Evolutionary conservation across 2,329 filamentous ascomycete genomes (phyloP).

Genomic region (Elsinoe perseae): DNA sequence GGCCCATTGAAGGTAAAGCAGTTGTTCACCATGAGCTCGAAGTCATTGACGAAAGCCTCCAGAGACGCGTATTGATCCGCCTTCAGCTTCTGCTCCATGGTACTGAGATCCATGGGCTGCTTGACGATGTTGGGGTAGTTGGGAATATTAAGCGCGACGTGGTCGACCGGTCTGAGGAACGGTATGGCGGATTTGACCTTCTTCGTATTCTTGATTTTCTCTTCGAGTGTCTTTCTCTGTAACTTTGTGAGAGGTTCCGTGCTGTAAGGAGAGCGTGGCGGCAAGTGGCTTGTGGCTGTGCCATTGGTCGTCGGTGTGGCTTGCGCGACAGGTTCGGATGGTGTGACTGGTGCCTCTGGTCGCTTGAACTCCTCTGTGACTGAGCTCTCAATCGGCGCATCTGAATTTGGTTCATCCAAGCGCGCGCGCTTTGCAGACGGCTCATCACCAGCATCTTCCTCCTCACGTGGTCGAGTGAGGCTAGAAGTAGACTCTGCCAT

Average conservation of each 20-base stretch:
- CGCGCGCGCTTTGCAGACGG: conserved; percentile 75
- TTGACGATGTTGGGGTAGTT: conserved; percentile 65
- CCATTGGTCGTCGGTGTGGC: conserved; percentile 16
- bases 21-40: conserved; percentile 73
- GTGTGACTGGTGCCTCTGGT: conserved; percentile 23
- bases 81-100: conserved; percentile 74
- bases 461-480: conserved; percentile 64
- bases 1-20: conserved; percentile 74
- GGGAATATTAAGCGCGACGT: conserved; percentile 66
- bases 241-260: conserved; percentile 48
- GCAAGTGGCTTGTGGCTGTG: conserved; percentile 21
- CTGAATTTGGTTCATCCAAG: conserved; percentile 47
- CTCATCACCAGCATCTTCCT: conserved; percentile 54
- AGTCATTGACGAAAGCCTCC: conserved; percentile 65
- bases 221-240: conserved; percentile 56
- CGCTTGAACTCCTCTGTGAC: conserved; percentile 22
- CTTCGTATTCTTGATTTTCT: conserved; percentile 66
- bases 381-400: conserved; percentile 20
- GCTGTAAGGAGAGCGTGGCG: conserved; percentile 28
- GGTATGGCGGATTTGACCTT: conserved; percentile 73
- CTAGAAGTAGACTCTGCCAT: conserved; percentile 35
- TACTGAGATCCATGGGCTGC: conserved; percentile 74
- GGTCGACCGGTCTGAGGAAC: conserved; percentile 72
- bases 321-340: neutral
- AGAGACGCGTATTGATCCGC: conserved; percentile 60